Conservation (phyloP, 2,329 filamentous ascomycete genomes). For the Claviceps fusiformis region DNA sequence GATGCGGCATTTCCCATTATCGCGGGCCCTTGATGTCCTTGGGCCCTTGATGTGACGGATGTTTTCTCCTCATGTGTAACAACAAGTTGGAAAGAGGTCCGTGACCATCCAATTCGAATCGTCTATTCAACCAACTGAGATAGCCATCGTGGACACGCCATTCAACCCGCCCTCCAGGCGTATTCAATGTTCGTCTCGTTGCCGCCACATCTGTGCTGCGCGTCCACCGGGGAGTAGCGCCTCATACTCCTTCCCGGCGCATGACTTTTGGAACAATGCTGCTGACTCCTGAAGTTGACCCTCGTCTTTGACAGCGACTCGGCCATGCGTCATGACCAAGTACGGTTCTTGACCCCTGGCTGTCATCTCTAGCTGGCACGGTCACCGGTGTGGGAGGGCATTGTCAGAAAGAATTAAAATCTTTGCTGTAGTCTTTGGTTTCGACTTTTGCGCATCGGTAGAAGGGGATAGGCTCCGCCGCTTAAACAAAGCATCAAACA, state of each 20-base stretch:
- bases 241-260: background rate
- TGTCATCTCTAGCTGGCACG: background rate
- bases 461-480: background rate
- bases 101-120: background rate
- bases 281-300: background rate
- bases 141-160: background rate
- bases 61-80: background rate
- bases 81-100: background rate
- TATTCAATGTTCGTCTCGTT: background rate
- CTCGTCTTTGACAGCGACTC: slow-evolving; percentile 5
- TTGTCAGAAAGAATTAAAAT: background rate
- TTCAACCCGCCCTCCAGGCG: background rate
- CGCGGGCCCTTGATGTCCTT: no score
- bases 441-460: no score
- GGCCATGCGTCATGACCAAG: slow-evolving; percentile 1
- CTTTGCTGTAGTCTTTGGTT: background rate
- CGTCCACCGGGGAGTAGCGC: background rate
- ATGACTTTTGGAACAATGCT: background rate
- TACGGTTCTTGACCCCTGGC: no score
- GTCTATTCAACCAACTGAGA: background rate
- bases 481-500: no score
- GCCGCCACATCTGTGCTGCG: background rate
- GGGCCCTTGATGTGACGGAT: background rate
- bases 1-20: background rate
- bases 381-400: background rate